Evolutionary conservation across 2,329 filamentous ascomycete genomes (phyloP).

Genomic region (Scedosporium apiospermum): DNA sequence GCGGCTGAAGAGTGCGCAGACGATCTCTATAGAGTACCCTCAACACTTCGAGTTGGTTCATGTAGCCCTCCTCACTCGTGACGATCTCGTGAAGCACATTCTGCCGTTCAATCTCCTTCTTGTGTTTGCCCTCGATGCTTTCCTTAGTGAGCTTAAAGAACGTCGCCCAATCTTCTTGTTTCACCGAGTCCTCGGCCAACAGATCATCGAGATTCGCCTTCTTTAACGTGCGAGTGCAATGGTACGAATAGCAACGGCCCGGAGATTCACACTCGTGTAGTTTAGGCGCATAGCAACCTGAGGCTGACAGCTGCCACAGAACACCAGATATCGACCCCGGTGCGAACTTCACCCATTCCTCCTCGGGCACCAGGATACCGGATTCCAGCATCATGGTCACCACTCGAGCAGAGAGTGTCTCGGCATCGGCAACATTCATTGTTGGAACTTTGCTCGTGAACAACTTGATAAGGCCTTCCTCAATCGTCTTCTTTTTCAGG

Average conservation of each 20-base stretch:
- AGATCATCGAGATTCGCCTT: constrained; percentile 82
- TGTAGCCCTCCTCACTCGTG: constrained; percentile 83
- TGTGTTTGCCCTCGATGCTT: constrained; percentile 58
- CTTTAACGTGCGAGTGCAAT: constrained; percentile 88
- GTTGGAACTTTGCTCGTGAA: constrained; percentile 95
- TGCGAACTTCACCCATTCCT: constrained; percentile 96
- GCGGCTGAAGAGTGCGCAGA: constrained; percentile 61
- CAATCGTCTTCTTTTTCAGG: constrained; percentile 72
- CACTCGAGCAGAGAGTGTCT: constrained; percentile 70
- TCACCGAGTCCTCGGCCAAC: constrained; percentile 57
- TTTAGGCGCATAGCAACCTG: constrained; percentile 81
- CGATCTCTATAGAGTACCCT: constrained; percentile 78
- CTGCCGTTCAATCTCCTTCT: constrained; percentile 86
- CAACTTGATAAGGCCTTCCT: constrained; percentile 77
- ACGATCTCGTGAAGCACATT: constrained; percentile 95
- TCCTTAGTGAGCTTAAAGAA: constrained; percentile 81
- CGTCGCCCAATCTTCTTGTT: constrained; percentile 71
- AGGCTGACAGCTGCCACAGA: constrained; percentile 83
- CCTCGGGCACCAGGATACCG: constrained; percentile 72
- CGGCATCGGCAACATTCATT: constrained; percentile 96
- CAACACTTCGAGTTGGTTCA: constrained; percentile 80
- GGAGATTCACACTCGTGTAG: constrained; percentile 62
- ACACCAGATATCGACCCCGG: constrained; percentile 75
- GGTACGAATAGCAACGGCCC: constrained; percentile 83
- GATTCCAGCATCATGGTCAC: constrained; percentile 71